phyloP scores from a whole-genome alignment of 345 rosid species.

The Arabidopsis suecica region DNA sequence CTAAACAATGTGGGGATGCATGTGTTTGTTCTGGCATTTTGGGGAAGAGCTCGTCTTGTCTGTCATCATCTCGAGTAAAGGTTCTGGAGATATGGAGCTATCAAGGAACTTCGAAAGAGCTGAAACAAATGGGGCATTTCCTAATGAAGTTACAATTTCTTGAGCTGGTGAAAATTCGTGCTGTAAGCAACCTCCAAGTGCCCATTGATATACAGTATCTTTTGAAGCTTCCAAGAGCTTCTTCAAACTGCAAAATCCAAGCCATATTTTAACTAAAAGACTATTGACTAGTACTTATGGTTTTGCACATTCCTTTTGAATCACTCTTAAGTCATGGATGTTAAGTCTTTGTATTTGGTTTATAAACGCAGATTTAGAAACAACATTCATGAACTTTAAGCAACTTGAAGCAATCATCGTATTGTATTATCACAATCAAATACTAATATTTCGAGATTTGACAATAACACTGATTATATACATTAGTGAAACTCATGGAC shows the following conservation, averaged over 20 bases:
- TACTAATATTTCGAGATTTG: neutral
- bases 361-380: neutral
- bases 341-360: neutral
- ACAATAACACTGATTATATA: neutral
- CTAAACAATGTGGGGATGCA: neutral
- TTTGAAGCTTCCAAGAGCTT: constrained; percentile 14
- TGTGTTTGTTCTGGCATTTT: neutral
- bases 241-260: constrained; percentile 13
- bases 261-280: neutral
- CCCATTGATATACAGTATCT: neutral
- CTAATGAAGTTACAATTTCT: constrained; percentile 13
- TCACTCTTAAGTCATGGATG: neutral
- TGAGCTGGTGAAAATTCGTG: constrained; percentile 3
- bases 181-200: neutral
- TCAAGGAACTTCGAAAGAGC: neutral
- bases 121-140: neutral
- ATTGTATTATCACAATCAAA: neutral
- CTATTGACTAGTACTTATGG: neutral
- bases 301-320: neutral
- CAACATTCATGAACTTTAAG: neutral
- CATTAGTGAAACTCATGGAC: neutral
- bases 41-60: neutral
- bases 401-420: neutral
- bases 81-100: neutral
- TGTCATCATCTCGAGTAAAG: constrained; percentile 19